Evolutionary conservation across 2,329 filamentous ascomycete genomes (phyloP).

Genomic region (Botrytis porri): DNA sequence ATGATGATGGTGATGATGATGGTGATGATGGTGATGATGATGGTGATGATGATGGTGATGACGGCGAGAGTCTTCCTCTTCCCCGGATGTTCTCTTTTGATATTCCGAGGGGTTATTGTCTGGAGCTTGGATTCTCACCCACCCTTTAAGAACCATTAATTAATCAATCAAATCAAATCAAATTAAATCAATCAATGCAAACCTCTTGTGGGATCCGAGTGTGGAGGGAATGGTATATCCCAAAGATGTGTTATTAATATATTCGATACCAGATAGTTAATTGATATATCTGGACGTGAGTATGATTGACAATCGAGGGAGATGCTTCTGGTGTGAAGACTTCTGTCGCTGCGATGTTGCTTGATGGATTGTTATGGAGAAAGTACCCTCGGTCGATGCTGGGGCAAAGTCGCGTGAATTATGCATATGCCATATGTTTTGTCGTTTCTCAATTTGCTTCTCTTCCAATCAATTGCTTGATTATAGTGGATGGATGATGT

Average conservation of each 20-base stretch:
- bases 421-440: background rate
- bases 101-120: background rate
- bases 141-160: background rate
- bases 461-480: slow-evolving; percentile 4
- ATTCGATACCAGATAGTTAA: background rate
- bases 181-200: background rate
- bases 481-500: background rate
- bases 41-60: slow-evolving; percentile 16
- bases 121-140: background rate
- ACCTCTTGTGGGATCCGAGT: background rate
- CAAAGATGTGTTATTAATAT: background rate
- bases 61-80: slow-evolving; percentile 13
- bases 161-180: too few relatives aligned
- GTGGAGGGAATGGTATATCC: background rate
- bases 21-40: slow-evolving; percentile 17
- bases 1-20: slow-evolving; percentile 2
- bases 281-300: background rate
- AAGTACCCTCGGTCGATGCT: background rate
- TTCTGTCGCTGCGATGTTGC: slow-evolving; percentile 1
- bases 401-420: background rate
- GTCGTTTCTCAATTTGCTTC: slow-evolving; percentile 2
- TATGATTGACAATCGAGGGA: background rate
- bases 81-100: background rate
- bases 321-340: background rate
- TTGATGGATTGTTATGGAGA: background rate